These are phyloP conservation scores for Kazachstania sp. DNA, from an alignment of 1,139 yeast genomes.

Conservation along the genomic window DNA sequence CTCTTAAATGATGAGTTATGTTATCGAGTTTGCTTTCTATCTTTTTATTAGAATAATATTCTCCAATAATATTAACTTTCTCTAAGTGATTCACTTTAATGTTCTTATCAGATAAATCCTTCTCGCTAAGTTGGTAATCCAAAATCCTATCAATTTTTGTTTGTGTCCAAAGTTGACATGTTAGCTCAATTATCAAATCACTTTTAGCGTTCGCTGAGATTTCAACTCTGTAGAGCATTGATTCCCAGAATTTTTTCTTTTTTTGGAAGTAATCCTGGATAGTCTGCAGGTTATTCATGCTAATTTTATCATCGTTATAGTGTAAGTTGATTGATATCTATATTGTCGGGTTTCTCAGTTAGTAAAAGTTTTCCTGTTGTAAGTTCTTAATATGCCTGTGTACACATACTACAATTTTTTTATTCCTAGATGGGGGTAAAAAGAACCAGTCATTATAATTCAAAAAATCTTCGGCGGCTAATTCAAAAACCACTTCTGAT, in stretches of 20 bases:
- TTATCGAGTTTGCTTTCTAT: not conserved
- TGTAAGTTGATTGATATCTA: too few relatives aligned
- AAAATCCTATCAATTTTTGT: conserved; percentile 12
- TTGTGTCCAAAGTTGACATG: conserved; percentile 9
- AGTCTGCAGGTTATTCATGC: too few relatives aligned
- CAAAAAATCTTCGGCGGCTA: not conserved
- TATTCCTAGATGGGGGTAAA: not conserved
- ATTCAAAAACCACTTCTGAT: not conserved
- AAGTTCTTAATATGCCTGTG: not conserved
- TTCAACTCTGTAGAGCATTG: not conserved
- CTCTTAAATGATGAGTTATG: conserved; percentile 15
- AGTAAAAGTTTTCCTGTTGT: not conserved
- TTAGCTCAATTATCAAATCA: not conserved
- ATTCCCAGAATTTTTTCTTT: not conserved
- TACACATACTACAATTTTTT: not conserved
- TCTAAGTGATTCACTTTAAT: conserved; percentile 6
- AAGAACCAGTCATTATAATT: not conserved
- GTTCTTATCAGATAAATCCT: conserved; percentile 5
- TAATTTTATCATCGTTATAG: too few relatives aligned
- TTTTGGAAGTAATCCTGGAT: too few relatives aligned
- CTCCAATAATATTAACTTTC: conserved; percentile 5
- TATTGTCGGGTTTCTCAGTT: not conserved
- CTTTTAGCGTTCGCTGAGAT: too few relatives aligned
- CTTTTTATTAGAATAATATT: conserved; percentile 4
- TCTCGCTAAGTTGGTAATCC: conserved; percentile 10